Evolutionary conservation across 176 grass and related monocot genomes (phyloP), one percentile per base, ranked within the genome.

Genomic region (Guadua angustifolia): DNA sequence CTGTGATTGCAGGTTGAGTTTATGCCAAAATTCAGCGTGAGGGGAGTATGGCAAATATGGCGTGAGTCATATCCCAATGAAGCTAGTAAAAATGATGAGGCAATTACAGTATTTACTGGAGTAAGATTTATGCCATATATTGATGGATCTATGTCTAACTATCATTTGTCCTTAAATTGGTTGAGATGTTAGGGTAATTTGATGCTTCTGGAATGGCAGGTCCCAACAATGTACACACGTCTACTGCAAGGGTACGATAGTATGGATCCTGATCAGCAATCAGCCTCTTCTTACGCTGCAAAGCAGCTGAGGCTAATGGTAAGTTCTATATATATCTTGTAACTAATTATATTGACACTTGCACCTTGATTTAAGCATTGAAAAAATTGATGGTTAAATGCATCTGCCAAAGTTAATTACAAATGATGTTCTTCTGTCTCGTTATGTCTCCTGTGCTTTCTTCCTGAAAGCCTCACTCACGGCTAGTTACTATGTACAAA

Each of bases 31-130:
- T 98, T 98, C 81, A 98, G 92, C 13, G 95, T 98, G 59, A 92
- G 93, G 40, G 93, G 93, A 79, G 64, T 98, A 71, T 98, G 95
- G 93, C 93, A 98, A 83, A 95, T 87, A 81, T 98, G 95, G 95
- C 58, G 87, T 10, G 95, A 98, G 73, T 95, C 95, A 51, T 95
- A 98, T 88, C 89, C 91, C 67, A 86, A 42, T 43, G 82, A 86
- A 82, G 85, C 69, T 18, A 77, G 71, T 74, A 85, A 90, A 90
- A 77, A 44, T 65, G 80, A 90, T 77, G 91, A 90, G 60, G 87
- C 91, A 36, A 93, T 95, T 87, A 98, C 95, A 79, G 85, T 95
- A 68, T 98, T 98, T 79, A 98, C 95, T 33, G 95, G 95, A 86
- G 95, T 98, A 92, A 36, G 79, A 69, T 79, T 86, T 40, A 7